A percentile compares a stretch with the other conserved stretches of the same genome.
These are phyloP conservation scores for Candida pseudofarinosa DNA, from an alignment of 805 yeast species.

Conservation along the genomic window DNA sequence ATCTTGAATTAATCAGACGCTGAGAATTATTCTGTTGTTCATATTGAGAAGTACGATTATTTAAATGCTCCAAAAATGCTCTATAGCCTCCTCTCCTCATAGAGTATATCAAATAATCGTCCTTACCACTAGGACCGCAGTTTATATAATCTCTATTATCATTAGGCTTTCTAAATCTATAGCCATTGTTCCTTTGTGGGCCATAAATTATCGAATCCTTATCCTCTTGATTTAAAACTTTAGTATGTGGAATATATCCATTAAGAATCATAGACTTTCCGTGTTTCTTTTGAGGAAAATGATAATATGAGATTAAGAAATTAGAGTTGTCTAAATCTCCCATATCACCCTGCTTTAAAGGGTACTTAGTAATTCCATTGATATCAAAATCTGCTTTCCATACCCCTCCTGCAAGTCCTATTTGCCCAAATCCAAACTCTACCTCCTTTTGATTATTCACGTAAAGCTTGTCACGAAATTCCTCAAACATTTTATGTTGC, in stretches of 20 bases:
- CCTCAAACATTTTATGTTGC: constrained; percentile 47
- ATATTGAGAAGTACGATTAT: constrained; percentile 11
- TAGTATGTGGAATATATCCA: constrained; percentile 65
- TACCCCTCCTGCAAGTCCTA: constrained; percentile 60
- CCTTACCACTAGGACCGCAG: constrained; percentile 37
- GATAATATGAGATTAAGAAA: constrained; percentile 47
- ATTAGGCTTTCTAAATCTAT: constrained; percentile 26
- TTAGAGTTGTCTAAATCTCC: constrained; percentile 39
- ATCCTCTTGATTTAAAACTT: constrained; percentile 66
- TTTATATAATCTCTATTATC: constrained; percentile 36
- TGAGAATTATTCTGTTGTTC: constrained; percentile 6
- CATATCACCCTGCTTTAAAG: constrained; percentile 45
- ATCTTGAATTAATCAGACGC: constrained; percentile 6
- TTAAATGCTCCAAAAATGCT: constrained; percentile 19
- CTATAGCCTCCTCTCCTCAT: constrained; percentile 40
- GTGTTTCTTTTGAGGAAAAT: constrained; percentile 53
- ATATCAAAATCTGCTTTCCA: constrained; percentile 31
- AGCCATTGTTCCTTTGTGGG: constrained; percentile 25
- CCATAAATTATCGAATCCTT: constrained; percentile 56
- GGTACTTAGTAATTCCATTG: constrained; percentile 35
- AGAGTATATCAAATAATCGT: constrained; percentile 24
- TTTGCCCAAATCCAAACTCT: constrained; percentile 44
- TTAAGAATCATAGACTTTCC: constrained; percentile 83
- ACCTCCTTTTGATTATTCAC: constrained; percentile 29
- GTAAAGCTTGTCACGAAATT: constrained; percentile 38